Evolutionary conservation across 345 rosid species (phyloP).

Genomic region (Brassica cretica): DNA sequence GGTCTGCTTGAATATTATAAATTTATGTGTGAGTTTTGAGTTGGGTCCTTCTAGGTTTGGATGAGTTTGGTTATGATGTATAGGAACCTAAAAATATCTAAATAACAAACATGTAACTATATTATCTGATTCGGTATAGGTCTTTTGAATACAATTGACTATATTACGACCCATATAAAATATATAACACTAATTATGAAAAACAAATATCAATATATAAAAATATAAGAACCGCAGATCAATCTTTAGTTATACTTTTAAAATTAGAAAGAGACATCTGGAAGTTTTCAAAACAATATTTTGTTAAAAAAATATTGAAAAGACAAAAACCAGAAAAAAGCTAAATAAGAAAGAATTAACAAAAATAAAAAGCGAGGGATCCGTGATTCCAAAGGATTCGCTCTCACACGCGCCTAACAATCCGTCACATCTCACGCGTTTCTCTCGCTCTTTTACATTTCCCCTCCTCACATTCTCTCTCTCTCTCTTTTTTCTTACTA

Average conservation of each 20-base stretch:
- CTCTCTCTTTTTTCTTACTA: slow-evolving; percentile 43
- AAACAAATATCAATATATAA: no score
- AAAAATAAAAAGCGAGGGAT: slow-evolving; percentile 35
- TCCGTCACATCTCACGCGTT: slow-evolving; percentile 42
- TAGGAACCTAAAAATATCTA: no score
- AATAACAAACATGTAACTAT: no score
- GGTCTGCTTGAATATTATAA: no score
- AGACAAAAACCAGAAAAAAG: background rate
- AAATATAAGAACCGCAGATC: no score
- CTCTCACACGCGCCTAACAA: slow-evolving; percentile 57
- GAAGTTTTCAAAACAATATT: slow-evolving; percentile 13
- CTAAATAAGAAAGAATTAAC: slow-evolving; percentile 3
- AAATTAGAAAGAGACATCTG: slow-evolving; percentile 37
- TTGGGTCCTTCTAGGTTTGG: no score
- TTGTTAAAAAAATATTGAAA: background rate
- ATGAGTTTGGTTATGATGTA: no score
- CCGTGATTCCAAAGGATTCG: slow-evolving; percentile 57
- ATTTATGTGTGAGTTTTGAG: no score
- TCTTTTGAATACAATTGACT: no score
- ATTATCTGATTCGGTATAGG: no score
- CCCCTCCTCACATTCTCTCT: slow-evolving; percentile 42
- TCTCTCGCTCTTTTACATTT: slow-evolving; percentile 6
- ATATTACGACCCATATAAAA: no score
- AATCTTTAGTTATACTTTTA: background rate
- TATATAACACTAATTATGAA: no score